A percentile compares a stretch with the other conserved stretches of the same genome.
phyloP scores from a whole-genome alignment of 441 rosid genomes.

The Viola pubescens region DNA sequence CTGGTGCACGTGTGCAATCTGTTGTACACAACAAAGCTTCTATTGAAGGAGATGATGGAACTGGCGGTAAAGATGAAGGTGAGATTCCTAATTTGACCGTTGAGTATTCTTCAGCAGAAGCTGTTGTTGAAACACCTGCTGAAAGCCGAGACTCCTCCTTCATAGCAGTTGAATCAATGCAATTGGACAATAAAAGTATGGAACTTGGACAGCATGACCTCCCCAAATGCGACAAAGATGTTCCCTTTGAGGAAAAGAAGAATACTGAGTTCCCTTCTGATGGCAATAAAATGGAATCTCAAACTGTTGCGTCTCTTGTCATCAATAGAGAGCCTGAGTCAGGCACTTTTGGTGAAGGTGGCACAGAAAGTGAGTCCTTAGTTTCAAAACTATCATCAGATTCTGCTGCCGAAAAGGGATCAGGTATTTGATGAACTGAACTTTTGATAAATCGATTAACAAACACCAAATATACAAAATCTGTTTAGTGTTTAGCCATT shows the following conservation, averaged over 20 bases:
- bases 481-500: conserved; percentile 11
- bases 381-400: conserved; percentile 27
- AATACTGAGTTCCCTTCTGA: conserved; percentile 27
- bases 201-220: conserved; percentile 18
- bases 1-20: conserved; percentile 25
- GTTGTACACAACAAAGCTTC: conserved; percentile 22
- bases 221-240: conserved; percentile 11
- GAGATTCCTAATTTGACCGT: conserved; percentile 10
- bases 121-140: conserved; percentile 20
- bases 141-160: conserved; percentile 19
- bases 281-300: conserved; percentile 19
- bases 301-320: conserved; percentile 16
- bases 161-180: conserved; percentile 17
- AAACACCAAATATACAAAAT: conserved; percentile 8
- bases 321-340: conserved; percentile 17
- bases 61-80: conserved; percentile 14
- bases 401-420: conserved; percentile 25
- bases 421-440: conserved; percentile 33
- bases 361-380: conserved; percentile 22
- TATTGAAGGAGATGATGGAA: conserved; percentile 25
- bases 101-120: conserved; percentile 25
- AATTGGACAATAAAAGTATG: conserved; percentile 16
- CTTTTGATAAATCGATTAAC: conserved; percentile 4
- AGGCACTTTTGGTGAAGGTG: conserved; percentile 13
- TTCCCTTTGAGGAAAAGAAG: conserved; percentile 21